Evolutionary conservation across 1,284 basidiomycete genomes (phyloP).

Genomic region (Testicularia cyperi): DNA sequence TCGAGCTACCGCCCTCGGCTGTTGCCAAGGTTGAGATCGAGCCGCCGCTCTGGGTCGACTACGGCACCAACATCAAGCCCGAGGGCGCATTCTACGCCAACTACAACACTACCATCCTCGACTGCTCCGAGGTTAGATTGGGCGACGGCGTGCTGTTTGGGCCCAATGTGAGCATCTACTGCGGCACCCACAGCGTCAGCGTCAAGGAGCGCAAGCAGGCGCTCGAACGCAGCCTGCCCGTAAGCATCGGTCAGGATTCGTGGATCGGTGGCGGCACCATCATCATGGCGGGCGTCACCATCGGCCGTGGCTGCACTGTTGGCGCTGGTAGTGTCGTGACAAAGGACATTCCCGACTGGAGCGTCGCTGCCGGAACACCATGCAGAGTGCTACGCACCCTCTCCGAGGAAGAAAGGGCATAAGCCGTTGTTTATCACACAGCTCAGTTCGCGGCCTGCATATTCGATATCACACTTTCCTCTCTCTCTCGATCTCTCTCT

Average conservation of each 20-base stretch:
- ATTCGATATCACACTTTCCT: neutral
- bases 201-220: slow-evolving; percentile 42
- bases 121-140: slow-evolving; percentile 40
- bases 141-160: slow-evolving; percentile 49
- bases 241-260: slow-evolving; percentile 39
- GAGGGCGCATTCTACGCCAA: slow-evolving; percentile 51
- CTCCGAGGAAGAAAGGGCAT: slow-evolving; percentile 36
- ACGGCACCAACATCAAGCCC: slow-evolving; percentile 50
- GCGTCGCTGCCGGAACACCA: slow-evolving; percentile 63
- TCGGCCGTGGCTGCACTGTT: slow-evolving; percentile 63
- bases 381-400: slow-evolving; percentile 62
- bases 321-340: slow-evolving; percentile 64
- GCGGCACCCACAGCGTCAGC: slow-evolving; percentile 41
- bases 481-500: too few relatives aligned
- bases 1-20: slow-evolving; percentile 3
- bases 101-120: slow-evolving; percentile 46
- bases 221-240: slow-evolving; percentile 42
- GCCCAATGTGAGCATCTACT: slow-evolving; percentile 48
- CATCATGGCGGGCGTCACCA: slow-evolving; percentile 63
- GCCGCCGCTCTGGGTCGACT: slow-evolving; percentile 41
- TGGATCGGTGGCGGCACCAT: slow-evolving; percentile 62
- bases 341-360: slow-evolving; percentile 61
- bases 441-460: too few relatives aligned
- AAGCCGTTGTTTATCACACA: neutral
- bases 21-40: slow-evolving; percentile 20